Base-by-base conservation (phyloP, 345 rosid species). In the Corchorus capsularis region DNA sequence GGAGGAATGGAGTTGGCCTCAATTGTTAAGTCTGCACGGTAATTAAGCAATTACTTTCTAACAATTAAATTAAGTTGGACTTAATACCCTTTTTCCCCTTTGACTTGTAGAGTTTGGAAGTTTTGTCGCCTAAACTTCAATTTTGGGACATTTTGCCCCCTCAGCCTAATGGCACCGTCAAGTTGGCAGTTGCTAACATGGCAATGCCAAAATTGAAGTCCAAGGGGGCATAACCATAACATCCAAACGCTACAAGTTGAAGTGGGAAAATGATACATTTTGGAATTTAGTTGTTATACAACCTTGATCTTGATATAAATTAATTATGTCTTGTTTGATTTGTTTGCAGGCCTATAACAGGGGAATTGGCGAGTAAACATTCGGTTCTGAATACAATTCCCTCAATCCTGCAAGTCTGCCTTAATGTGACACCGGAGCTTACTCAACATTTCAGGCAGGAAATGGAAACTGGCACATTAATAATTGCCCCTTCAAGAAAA, bases 331-430 rank as follows among this genome's bases (percentile, higher is more conserved):
- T 20, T 16, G 8, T 63, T 37, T 1, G 22, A 41, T 72, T 72
- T 60, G 47, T 56, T 41, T 71, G 77, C 80, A 78, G 80, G 60
- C 64, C 45, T 14, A 32, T 47, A 1, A 50, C 66, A 2, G 81
- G 72, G 16, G 80, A 79, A 49, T 15, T 84, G 1, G 80, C 71
- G 0, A 35, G 72, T 2, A 60, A 69, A 76, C 45, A 64, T 11
- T 84, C 84, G 7, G 77, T 69, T 41, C 64, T 80, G 77, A 76
- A 63, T 63, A 53, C 82, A 3, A 59, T 75, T 19, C 77, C 84
- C 2, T 17, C 66, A 46, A 73, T 76, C 47, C 22, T 82, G 8
- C 78, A 76, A 76, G 64, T 39, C 16, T 3, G 72, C 56, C 80
- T 84, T 3, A 5, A 52, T 12, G 50, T 80, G 63, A 64, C 72